Conservation (phyloP, 106 monocot species). For the Apostasia ramifera region DNA sequence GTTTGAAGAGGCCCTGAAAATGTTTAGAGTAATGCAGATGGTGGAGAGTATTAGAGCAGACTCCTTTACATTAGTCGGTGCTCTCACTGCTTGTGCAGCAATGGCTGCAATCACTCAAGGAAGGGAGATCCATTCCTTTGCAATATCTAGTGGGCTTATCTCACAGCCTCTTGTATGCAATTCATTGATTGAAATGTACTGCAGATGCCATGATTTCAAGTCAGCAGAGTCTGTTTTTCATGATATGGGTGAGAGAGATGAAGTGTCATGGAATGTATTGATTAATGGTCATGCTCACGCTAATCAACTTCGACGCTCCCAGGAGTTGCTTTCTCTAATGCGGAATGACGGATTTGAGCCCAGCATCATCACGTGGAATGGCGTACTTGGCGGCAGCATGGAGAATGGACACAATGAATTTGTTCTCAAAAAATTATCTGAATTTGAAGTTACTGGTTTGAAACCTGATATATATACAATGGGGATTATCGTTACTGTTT, state of each 20-base stretch:
- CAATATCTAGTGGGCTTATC: slow-evolving; percentile 22
- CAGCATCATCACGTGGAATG: slow-evolving; percentile 42
- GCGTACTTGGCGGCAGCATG: slow-evolving; percentile 31
- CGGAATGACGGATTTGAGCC: slow-evolving; percentile 28
- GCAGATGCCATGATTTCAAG: slow-evolving; percentile 20
- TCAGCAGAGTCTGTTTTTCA: slow-evolving; percentile 25
- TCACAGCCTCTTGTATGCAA: slow-evolving; percentile 25
- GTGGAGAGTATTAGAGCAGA: slow-evolving; percentile 28
- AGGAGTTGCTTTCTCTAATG: slow-evolving; percentile 26
- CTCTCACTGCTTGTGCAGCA: slow-evolving; percentile 29
- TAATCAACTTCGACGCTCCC: slow-evolving; percentile 11
- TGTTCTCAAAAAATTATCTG: slow-evolving; percentile 11
- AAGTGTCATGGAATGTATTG: slow-evolving; percentile 43
- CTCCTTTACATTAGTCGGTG: slow-evolving; percentile 35
- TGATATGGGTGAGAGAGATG: slow-evolving; percentile 9
- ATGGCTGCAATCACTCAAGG: slow-evolving; percentile 21
- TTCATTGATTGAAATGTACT: slow-evolving; percentile 49
- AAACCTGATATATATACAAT: slow-evolving; percentile 36
- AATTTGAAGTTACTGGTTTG: slow-evolving; percentile 9
- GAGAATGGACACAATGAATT: slow-evolving; percentile 32
- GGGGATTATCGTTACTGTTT: slow-evolving; percentile 31
- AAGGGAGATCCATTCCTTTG: slow-evolving; percentile 38
- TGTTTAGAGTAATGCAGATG: slow-evolving; percentile 34
- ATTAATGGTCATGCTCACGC: slow-evolving; percentile 27
- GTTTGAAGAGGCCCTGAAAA: slow-evolving; percentile 18